These are phyloP conservation scores for Colletotrichum sp. DNA, from an alignment of 2,329 filamentous ascomycete genomes.

Conservation along the genomic window DNA sequence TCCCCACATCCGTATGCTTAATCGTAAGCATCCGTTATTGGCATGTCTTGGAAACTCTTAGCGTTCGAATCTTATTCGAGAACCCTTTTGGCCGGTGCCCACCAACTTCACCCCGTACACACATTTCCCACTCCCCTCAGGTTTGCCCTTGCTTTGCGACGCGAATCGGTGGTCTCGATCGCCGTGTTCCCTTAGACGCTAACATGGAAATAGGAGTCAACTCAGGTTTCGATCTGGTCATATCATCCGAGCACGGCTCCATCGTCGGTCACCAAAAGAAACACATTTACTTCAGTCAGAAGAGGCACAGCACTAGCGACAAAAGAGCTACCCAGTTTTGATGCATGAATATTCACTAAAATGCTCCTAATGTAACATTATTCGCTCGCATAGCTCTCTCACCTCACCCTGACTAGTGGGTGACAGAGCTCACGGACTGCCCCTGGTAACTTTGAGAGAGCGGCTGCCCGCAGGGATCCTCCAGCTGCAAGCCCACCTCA, in stretches of 20 bases:
- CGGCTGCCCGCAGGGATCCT: neutral
- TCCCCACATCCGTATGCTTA: neutral
- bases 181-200: neutral
- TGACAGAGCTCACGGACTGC: neutral
- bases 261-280: neutral
- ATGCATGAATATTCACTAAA: neutral
- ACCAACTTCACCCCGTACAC: neutral
- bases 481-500: neutral
- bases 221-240: neutral
- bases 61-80: neutral
- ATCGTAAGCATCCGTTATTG: neutral
- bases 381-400: neutral
- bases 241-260: neutral
- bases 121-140: neutral
- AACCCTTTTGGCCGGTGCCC: neutral
- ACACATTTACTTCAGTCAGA: neutral
- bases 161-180: neutral
- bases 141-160: neutral
- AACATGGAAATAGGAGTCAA: neutral
- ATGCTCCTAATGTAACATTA: neutral
- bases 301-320: neutral
- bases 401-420: neutral
- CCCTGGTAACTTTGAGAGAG: neutral
- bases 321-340: neutral
- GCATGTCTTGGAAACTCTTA: neutral